A percentile compares a stretch with the other conserved stretches of the same genome.
These are phyloP conservation scores for Chernovozyma aurita DNA, from an alignment of 1,139 yeast species.

Conservation along the genomic window DNA sequence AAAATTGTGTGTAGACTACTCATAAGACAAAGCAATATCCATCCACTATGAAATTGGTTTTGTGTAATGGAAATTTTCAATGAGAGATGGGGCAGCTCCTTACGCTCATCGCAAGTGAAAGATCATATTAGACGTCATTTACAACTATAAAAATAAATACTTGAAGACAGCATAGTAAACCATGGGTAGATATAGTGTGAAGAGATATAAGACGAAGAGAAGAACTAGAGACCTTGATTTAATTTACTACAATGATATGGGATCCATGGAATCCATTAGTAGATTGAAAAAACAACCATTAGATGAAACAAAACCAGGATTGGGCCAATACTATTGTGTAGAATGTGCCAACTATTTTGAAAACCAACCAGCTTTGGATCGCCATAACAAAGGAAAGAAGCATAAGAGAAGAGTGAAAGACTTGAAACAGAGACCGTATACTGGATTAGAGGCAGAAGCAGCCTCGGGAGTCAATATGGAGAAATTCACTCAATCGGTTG, in stretches of 20 bases:
- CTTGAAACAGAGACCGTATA: constrained; percentile 73
- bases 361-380: constrained; percentile 64
- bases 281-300: constrained; percentile 73
- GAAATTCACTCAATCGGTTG: constrained; percentile 60
- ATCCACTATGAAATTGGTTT: neutral
- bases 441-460: constrained; percentile 85
- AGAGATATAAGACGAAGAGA: constrained; percentile 71
- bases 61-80: neutral
- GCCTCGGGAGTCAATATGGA: constrained; percentile 77
- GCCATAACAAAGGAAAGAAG: constrained; percentile 69
- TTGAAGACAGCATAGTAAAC: neutral
- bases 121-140: too few relatives aligned
- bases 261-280: constrained; percentile 56
- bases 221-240: constrained; percentile 83
- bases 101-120: too few relatives aligned
- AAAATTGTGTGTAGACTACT: too few relatives aligned
- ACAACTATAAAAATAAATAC: too few relatives aligned
- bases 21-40: too few relatives aligned
- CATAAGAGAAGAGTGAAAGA: constrained; percentile 85
- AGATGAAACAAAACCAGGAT: constrained; percentile 88
- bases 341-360: constrained; percentile 94
- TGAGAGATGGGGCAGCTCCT: neutral
- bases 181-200: constrained; percentile 87
- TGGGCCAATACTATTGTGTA: constrained; percentile 91
- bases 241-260: constrained; percentile 64